phyloP scores from a whole-genome alignment of 2,329 filamentous ascomycete genomes.

The Calonectria honghensis region DNA sequence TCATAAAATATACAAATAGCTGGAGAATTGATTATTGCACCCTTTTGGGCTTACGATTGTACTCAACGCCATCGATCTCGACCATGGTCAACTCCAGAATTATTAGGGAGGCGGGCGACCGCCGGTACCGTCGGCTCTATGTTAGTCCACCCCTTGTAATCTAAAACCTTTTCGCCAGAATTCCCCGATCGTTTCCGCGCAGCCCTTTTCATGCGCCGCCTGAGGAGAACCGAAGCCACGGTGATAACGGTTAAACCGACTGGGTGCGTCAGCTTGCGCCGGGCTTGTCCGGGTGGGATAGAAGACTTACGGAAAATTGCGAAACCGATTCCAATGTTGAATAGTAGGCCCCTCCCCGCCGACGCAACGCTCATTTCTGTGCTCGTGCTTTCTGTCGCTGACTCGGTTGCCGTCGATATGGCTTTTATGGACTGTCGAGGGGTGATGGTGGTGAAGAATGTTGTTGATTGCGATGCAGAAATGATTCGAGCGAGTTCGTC shows the following conservation, averaged over 20 bases:
- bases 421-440: constrained; percentile 38
- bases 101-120: constrained; percentile 18
- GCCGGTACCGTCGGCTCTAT: constrained; percentile 20
- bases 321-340: constrained; percentile 51
- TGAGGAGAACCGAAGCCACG: constrained; percentile 11
- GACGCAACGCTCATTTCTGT: constrained; percentile 34
- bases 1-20: not conserved
- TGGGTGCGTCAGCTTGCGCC: not conserved
- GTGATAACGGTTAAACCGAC: constrained; percentile 22
- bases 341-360: constrained; percentile 38
- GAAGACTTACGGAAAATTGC: constrained; percentile 41
- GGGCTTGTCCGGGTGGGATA: rapidly evolving
- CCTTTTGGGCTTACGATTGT: too few species aligned
- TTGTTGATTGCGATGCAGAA: constrained; percentile 49
- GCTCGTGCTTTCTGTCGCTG: constrained; percentile 36
- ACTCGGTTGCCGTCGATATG: constrained; percentile 26
- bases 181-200: not conserved
- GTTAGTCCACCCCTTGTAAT: constrained; percentile 19
- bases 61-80: not conserved
- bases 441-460: constrained; percentile 50
- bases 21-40: not conserved
- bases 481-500: constrained; percentile 49
- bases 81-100: not conserved
- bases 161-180: constrained; percentile 1
- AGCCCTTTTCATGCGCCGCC: not conserved